Evolutionary conservation across 2,329 filamentous ascomycete species (phyloP), one percentile per base, ranked within the genome.

Genomic region (Cucurbitaria berberidis): DNA sequence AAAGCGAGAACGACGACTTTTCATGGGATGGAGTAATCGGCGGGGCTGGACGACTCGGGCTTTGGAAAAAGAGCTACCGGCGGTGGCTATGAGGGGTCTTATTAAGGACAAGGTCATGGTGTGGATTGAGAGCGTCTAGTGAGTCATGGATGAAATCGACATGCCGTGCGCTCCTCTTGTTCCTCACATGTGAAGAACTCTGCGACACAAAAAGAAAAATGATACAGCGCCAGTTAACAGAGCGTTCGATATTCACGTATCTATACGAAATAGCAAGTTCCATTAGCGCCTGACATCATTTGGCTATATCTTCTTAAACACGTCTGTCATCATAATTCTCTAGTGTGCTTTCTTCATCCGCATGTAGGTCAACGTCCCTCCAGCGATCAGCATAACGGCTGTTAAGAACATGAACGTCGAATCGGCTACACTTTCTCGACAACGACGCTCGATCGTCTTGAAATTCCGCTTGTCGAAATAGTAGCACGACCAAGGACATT

Each of bases 401-500:
- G 50, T 58, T 15, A 62, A 24, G 21, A 60, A 66, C 59, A 66
- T 61, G 40, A 67, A 66, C 1, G 55, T 60, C 1, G 57, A 43
- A 39, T 60, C 59, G 9, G 62, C 62, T 29, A 50, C 24, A 16
- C 27, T 52, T 34, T 57, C 27, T 19, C 50, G 55, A 45, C 62
- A 67, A 5, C 58, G 54, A 5, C 27, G 27, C 19, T 63, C 59
- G 22, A 66, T 29, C 11, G 51, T 41, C 3, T 24, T 21, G 16
- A 7, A 18, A 26, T 9, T 26, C 9, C 24, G 5, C 24, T 5
- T 26, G 24, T 5, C 24, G 24, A n/a, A n/a, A n/a, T 26, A 26
- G 24, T 26, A 26, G 24, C 24, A 26, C 9, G 24, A 26, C 9
- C 24, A 9, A 26, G 24, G 24, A 9, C 5, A 26, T 26, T 26